Evolutionary conservation across 1,284 basidiomycete genomes (phyloP).

Genomic region (Peniophora sp.): DNA sequence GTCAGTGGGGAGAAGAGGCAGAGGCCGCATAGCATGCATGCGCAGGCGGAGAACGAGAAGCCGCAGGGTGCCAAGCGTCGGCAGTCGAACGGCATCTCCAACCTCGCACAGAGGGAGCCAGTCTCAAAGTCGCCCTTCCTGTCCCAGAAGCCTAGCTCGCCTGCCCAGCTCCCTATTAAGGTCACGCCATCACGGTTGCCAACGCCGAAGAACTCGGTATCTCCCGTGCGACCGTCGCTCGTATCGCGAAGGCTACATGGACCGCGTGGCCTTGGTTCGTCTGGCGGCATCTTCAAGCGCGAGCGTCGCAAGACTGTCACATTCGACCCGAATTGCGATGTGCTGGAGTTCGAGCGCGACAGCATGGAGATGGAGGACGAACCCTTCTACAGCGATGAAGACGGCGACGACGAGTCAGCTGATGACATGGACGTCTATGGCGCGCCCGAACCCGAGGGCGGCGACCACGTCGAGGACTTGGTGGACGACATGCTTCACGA

Average conservation of each 20-base stretch:
- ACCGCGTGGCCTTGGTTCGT: constrained; percentile 55
- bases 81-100: constrained; percentile 69
- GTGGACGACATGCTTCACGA: constrained; percentile 52
- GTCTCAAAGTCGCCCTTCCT: constrained; percentile 86
- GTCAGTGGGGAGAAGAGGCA: constrained; percentile 70
- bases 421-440: constrained; percentile 27
- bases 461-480: constrained; percentile 51
- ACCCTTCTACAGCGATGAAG: constrained; percentile 31
- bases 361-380: constrained; percentile 31
- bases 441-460: constrained; percentile 20
- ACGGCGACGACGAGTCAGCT: too few species aligned
- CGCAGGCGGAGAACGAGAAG: constrained; percentile 66
- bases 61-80: constrained; percentile 64
- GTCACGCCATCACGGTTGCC: constrained; percentile 12
- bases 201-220: constrained; percentile 24
- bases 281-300: constrained; percentile 32
- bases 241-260: constrained; percentile 79
- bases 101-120: constrained; percentile 63
- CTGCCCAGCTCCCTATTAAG: constrained; percentile 7
- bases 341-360: constrained; percentile 76
- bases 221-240: constrained; percentile 65
- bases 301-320: constrained; percentile 76
- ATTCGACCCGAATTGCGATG: constrained; percentile 81
- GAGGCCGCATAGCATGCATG: constrained; percentile 56
- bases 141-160: constrained; percentile 18